Evolutionary conservation across 805 yeast genomes (phyloP), one percentile per base, ranked within the genome.

Genomic region (Maudiozyma pseudohumilis): DNA sequence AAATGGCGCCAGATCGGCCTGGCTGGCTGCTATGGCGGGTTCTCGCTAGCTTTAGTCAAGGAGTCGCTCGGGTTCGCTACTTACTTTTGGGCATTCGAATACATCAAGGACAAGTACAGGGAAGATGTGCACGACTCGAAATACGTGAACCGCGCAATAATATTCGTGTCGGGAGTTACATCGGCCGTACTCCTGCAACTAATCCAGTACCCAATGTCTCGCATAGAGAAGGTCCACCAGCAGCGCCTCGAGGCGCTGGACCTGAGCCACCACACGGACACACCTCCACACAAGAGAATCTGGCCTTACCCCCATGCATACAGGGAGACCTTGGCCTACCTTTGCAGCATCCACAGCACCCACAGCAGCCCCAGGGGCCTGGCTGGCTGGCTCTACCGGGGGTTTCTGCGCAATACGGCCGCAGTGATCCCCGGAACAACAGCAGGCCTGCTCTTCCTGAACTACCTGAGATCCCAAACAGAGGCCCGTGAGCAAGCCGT

Each of bases 11-110:
- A 82, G 44, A 70, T 88, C 35, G 96, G 96, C 0, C 58, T 78
- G 8, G 67, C 75, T 10, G 95, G 95, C 1, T 88, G 92, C 4
- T 85, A 84, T 65, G 94, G 95, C 2, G 97, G 96, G 0, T 82
- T 77, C 54, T 71, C 80, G n/a, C 65, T 86, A 32, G 80, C 88
- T 36, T 63, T 84, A 4, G 55, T 81, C 13, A 88, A 87, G 54
- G 96, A 88, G 47, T 74, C 68, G 69, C 44, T 60, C n/a, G 92
- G 94, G 2, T 87, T 85, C 68, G 95, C 89, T 0, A 70, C 77
- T 38, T 87, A 85, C 58, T 87, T 87, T 55, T 70, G 83, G 11
- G 74, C 86, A 1, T 87, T 85, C 59, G 95, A 86, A 58, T 58
- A 74, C 16, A 72, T 87, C 21, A 86, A 83, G 58, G 83, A 85